Evolutionary conservation across 1,284 basidiomycete species (phyloP), one percentile per base, ranked within the genome.

Genomic region (Moniliella sp.): DNA sequence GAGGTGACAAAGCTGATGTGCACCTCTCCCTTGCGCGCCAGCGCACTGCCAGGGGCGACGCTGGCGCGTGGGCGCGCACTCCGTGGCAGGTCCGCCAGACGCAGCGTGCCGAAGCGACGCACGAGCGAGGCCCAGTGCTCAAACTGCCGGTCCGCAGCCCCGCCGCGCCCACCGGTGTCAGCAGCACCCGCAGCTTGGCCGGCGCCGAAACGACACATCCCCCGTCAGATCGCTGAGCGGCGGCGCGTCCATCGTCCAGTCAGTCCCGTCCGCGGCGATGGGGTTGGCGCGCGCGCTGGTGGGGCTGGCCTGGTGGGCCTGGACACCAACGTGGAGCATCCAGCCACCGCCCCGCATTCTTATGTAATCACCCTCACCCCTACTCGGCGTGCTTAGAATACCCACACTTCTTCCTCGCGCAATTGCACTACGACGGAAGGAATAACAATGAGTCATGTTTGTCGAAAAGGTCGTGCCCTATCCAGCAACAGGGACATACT

Each of bases 1-100:
- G 50, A 45, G 16, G 53, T 57, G 28, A 56, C 40, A 31, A 57
- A 59, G 3, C 40, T 45, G 7, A 59, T 32, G 13, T 57, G 56
- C 3, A 59, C 33, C 33, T 59, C 56, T 25, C 56, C 54, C 18
- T 39, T 38, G 23, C 45, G 39, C 5, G 43, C 28, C n/a, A 57
- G 37, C 2, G 42, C 30, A 9, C 47, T 40, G 2, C 34, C 15
- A 11, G 34, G 27, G 1, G 35, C 25, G 5, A 32, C 13, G 29
- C 12, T 10, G 14, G 8, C 10, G 29, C 11, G 21, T 10, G 8
- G n/a, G 15, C 7, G 18, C 29, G 13, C 30, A 16, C 27, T 36
- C 14, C 37, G 34, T 1, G 55, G 52, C 18, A 57, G 32, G 28
- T 57, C 52, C 16, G 39, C 31, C 10, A 57, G 35, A 4, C 45